Evolutionary conservation across 1,139 yeast species (phyloP).

Genomic region (Diutina neorugosa): DNA sequence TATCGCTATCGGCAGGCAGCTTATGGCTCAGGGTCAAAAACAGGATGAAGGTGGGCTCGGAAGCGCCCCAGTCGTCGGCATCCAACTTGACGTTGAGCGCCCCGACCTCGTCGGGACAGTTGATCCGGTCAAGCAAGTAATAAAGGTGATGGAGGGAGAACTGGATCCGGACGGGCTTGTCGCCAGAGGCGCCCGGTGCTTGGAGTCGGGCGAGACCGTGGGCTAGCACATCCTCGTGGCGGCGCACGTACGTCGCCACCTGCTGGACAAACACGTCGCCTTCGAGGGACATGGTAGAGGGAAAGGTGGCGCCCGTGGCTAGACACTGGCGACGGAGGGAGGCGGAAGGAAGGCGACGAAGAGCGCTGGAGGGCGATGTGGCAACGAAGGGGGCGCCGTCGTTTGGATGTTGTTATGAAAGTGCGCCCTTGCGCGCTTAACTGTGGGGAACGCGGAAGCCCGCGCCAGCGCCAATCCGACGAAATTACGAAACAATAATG

Average conservation of each 20-base stretch:
- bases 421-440: not conserved
- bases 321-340: not conserved
- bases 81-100: constrained; percentile 50
- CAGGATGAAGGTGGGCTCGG: constrained; percentile 40
- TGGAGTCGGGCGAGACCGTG: constrained; percentile 31
- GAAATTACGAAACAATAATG: too few species aligned
- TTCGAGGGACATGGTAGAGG: constrained; percentile 20
- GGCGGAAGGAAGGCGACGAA: not conserved
- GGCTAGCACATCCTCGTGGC: constrained; percentile 34
- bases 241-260: constrained; percentile 26
- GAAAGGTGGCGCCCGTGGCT: not conserved
- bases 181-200: constrained; percentile 19
- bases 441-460: not conserved
- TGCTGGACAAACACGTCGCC: constrained; percentile 33
- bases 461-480: too few species aligned
- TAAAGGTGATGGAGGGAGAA: constrained; percentile 54
- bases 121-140: constrained; percentile 46
- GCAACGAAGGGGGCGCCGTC: not conserved
- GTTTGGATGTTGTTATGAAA: not conserved
- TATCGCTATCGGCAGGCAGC: constrained; percentile 28
- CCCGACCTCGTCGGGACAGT: constrained; percentile 46
- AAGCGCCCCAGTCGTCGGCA: constrained; percentile 25
- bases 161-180: constrained; percentile 42
- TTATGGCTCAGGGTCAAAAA: constrained; percentile 39
- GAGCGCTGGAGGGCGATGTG: not conserved